Evolutionary conservation across 305 asterid species (phyloP).

Genomic region (Stenogyne calaminthoides): DNA sequence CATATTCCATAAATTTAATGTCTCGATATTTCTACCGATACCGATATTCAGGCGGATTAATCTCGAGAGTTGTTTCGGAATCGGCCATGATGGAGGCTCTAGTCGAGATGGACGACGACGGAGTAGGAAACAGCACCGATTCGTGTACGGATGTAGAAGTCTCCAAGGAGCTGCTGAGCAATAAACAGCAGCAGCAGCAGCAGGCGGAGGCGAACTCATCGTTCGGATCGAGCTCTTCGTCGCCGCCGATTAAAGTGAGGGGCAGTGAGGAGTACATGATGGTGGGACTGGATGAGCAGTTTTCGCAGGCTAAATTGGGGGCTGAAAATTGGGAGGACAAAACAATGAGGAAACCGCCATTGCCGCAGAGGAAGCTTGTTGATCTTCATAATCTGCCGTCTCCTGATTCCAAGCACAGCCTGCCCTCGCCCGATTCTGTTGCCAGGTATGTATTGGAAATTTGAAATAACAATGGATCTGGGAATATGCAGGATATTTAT

Average conservation of each 20-base stretch:
- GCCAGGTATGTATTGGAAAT: slow-evolving; percentile 44
- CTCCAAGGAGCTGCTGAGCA: slow-evolving; percentile 30
- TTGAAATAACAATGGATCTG: background rate
- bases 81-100: slow-evolving; percentile 53
- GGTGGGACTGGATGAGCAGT: slow-evolving; percentile 57
- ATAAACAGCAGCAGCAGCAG: background rate
- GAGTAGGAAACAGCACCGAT: slow-evolving; percentile 23
- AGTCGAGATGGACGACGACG: slow-evolving; percentile 38
- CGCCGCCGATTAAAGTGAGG: slow-evolving; percentile 61
- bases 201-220: slow-evolving; percentile 64
- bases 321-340: slow-evolving; percentile 51
- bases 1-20: no score
- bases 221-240: slow-evolving; percentile 59
- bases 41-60: slow-evolving; percentile 39
- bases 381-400: slow-evolving; percentile 62
- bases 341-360: slow-evolving; percentile 59
- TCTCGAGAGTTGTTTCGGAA: slow-evolving; percentile 61
- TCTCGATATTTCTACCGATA: no score
- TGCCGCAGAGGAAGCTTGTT: slow-evolving; percentile 66
- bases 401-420: slow-evolving; percentile 72
- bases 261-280: slow-evolving; percentile 47
- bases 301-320: slow-evolving; percentile 46
- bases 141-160: slow-evolving; percentile 35
- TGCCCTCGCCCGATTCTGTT: slow-evolving; percentile 76
- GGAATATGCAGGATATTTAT: background rate